Evolutionary conservation across 352 stramenopile genomes (phyloP).

Genomic region (Phytophthora sp.): DNA sequence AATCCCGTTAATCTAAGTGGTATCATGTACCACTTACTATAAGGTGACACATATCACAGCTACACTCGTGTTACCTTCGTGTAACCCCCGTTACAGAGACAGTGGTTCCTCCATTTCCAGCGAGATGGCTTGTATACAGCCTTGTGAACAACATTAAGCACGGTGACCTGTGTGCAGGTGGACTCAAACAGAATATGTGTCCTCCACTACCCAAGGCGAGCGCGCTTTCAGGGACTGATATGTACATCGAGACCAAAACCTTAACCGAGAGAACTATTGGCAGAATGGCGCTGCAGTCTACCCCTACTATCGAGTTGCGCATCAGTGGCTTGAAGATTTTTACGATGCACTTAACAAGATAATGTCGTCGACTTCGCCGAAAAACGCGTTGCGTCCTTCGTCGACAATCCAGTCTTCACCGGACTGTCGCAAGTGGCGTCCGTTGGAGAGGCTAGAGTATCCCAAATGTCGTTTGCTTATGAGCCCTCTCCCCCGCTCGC

Average conservation of each 20-base stretch:
- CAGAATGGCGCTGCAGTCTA: not conserved
- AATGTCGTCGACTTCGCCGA: not conserved
- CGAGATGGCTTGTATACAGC: not conserved
- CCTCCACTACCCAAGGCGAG: not conserved
- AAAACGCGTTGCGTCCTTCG: too few relatives aligned
- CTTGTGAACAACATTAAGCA: not conserved
- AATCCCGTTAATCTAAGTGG: too few relatives aligned
- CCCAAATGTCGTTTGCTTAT: not conserved
- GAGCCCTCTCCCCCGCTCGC: too few relatives aligned
- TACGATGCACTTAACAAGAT: too few relatives aligned
- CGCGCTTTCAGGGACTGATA: not conserved
- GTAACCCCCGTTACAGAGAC: too few relatives aligned
- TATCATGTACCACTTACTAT: too few relatives aligned
- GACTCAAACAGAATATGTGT: too few relatives aligned
- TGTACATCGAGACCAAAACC: not conserved
- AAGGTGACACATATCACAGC: too few relatives aligned
- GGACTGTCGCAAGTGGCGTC: not conserved
- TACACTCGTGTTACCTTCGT: too few relatives aligned
- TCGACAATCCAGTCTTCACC: too few relatives aligned
- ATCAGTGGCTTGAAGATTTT: not conserved
- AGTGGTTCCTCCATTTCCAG: not conserved
- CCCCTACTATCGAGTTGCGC: not conserved
- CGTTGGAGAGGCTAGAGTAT: not conserved
- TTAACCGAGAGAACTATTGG: not conserved
- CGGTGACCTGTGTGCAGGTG: not conserved